A percentile compares a stretch with the other conserved stretches of the same genome.
These are phyloP conservation scores for Oryza officinalis DNA, from an alignment of 176 grass and related monocot genomes.

Conservation along the genomic window DNA sequence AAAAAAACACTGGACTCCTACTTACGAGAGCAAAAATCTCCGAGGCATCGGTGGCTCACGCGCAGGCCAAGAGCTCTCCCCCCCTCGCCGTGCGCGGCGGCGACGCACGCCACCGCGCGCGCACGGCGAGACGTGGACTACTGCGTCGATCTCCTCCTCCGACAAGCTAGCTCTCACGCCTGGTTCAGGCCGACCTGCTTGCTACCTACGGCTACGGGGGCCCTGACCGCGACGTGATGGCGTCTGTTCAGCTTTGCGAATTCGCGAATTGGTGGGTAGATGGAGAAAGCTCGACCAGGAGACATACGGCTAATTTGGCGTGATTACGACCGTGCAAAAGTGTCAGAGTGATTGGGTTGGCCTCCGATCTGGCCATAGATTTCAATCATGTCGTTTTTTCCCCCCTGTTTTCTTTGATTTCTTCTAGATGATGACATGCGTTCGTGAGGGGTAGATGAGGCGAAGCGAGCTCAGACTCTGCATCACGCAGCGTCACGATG, in stretches of 20 bases:
- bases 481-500: not conserved
- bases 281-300: not conserved
- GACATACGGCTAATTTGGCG: not conserved
- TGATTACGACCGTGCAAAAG: constrained; percentile 5
- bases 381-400: not conserved
- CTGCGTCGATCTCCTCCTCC: no score
- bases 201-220: not conserved
- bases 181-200: not conserved
- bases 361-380: not conserved
- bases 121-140: not conserved
- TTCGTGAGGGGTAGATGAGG: not conserved
- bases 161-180: not conserved
- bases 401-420: not conserved
- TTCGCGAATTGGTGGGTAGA: not conserved
- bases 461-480: not conserved
- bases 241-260: not conserved
- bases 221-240: constrained; percentile 14
- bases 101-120: no score
- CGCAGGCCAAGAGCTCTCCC: not conserved
- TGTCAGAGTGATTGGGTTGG: not conserved
- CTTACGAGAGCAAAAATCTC: not conserved
- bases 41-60: not conserved
- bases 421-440: not conserved
- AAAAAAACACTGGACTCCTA: no score
- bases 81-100: not conserved